Conservation (phyloP, 1,139 yeast genomes). For the Sugiyamaella novakii region DNA sequence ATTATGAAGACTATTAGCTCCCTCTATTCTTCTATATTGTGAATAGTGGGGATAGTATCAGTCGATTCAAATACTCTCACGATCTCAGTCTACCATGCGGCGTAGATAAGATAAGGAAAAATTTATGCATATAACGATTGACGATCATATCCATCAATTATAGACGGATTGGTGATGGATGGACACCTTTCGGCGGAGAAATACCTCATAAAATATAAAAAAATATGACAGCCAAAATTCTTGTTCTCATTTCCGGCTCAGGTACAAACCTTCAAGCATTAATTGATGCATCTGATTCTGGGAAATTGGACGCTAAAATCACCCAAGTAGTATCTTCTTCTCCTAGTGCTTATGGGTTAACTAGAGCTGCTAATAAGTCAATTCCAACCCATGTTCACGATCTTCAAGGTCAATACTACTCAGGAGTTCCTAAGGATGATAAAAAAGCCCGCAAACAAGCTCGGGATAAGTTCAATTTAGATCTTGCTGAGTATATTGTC, state of each 20-base stretch:
- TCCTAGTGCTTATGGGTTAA: slow-evolving; percentile 77
- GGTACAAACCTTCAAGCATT: slow-evolving; percentile 94
- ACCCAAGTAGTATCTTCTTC: slow-evolving; percentile 82
- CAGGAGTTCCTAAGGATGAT: slow-evolving; percentile 67
- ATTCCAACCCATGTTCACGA: slow-evolving; percentile 74
- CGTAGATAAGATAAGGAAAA: slow-evolving; percentile 15
- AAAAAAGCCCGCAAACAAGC: slow-evolving; percentile 58
- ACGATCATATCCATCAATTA: too few relatives aligned
- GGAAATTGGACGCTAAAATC: slow-evolving; percentile 57
- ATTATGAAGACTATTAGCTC: too few relatives aligned
- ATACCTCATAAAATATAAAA: too few relatives aligned
- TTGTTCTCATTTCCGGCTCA: slow-evolving; percentile 89
- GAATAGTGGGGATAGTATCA: too few relatives aligned
- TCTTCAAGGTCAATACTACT: slow-evolving; percentile 67
- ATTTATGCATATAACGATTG: slow-evolving; percentile 7
- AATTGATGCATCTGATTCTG: slow-evolving; percentile 64
- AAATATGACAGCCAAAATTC: slow-evolving; percentile 42
- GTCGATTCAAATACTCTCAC: too few relatives aligned
- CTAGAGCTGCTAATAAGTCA: slow-evolving; percentile 67
- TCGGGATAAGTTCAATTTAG: slow-evolving; percentile 72
- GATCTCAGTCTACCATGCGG: slow-evolving; percentile 1
- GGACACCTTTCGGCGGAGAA: too few relatives aligned
- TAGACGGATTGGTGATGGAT: background rate
- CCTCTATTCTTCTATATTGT: too few relatives aligned
- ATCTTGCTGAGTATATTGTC: slow-evolving; percentile 69